Base-by-base conservation (phyloP, 495 filamentous ascomycete species). In the Rostrohypoxylon terebratum region DNA sequence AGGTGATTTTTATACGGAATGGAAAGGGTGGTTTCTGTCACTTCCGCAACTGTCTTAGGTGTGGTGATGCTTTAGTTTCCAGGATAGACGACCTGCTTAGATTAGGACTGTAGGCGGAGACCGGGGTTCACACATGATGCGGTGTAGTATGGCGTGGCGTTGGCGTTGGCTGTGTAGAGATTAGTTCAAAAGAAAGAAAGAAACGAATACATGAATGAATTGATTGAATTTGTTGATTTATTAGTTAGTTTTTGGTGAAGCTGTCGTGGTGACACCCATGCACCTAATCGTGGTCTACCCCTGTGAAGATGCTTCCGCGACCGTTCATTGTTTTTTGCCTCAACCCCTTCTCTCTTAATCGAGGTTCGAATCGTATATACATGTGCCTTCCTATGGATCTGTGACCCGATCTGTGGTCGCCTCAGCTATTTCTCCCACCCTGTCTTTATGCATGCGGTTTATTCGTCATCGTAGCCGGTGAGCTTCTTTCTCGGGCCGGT, bases 391-490 rank as follows among this genome's bases (percentile, higher is more conserved):
- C 42, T n/a, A 73, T 66, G 70, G 55, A 63, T 68, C 31, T 53
- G 25, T 16, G 6, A 50, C 13, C 33, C 16, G 33, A 64, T 53
- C 59, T 10, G 28, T 40, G 28, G n/a, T 61, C 11, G 20, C 16
- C 6, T n/a, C n/a, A n/a, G n/a, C 31, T 34, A 23, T 40, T 54
- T 9, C 14, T 42, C 18, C 50, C 16, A 57, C 48, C 42, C 51
- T 14, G n/a, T 31, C 14, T 7, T 13, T 42, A 2, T 51, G 59
- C 65, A 28, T 77, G 68, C 21, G 31, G 74, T 78, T 48, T 80
- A 80, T 20, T 45, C 42, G 75, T 97, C 94, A 77, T 93, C 94
- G 79, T 90, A 97, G 61, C 92, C 94, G 64, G 86, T 81, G 13
- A 93, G 86, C 68, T 89, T 87, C 68, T 87, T 87, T 63, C 94